Percentiles rank a stretch among this genome's conserved stretches.
These are phyloP conservation scores for Cryptosporidium viatorum DNA, from an alignment of 169 alveolate genomes.

Conservation along the genomic window DNA sequence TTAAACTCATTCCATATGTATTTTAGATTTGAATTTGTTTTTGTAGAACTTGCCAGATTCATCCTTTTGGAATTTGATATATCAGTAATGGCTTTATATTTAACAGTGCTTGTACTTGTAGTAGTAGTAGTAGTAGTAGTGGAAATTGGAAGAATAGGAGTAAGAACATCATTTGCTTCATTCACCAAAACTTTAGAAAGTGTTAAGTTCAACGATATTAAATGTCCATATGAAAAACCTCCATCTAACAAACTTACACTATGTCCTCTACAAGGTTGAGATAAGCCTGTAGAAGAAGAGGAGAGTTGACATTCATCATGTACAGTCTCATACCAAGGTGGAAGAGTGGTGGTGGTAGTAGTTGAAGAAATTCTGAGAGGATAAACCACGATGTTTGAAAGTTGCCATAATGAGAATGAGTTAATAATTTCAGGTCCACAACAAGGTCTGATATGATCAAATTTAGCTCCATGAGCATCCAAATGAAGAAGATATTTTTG, in stretches of 20 bases:
- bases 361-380: slow-evolving; percentile 44
- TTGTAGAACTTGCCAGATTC: neutral
- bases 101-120: too few species aligned
- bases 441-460: slow-evolving; percentile 45
- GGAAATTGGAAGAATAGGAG: neutral
- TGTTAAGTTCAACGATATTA: neutral
- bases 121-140: neutral
- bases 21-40: neutral
- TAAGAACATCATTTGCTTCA: neutral
- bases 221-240: neutral
- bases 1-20: neutral
- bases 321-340: slow-evolving; percentile 6
- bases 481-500: slow-evolving; percentile 57
- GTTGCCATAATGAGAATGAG: slow-evolving; percentile 50
- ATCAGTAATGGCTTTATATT: too few species aligned
- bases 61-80: neutral
- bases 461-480: slow-evolving; percentile 57
- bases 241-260: neutral
- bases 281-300: neutral
- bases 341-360: slow-evolving; percentile 17
- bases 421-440: slow-evolving; percentile 1
- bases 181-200: slow-evolving; percentile 18
- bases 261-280: slow-evolving; percentile 17
- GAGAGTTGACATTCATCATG: neutral
- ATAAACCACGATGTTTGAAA: slow-evolving; percentile 24